Conservation (phyloP, 768 basidiomycete genomes). For the Pisolithus microcarpus region DNA sequence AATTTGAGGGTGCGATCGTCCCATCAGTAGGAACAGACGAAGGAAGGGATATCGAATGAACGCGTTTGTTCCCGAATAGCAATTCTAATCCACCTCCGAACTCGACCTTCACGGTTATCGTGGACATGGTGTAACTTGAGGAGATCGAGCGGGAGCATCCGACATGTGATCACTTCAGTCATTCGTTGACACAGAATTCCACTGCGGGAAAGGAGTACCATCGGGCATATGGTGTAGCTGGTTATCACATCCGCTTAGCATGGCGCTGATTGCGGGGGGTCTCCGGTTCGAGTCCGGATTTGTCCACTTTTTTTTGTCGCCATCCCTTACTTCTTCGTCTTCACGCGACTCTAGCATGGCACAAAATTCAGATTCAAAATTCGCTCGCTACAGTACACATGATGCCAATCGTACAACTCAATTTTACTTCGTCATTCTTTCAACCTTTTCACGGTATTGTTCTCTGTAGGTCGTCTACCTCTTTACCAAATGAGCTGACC, state of each 20-base stretch:
- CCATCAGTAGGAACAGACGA: slow-evolving; percentile 33
- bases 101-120: slow-evolving; percentile 50
- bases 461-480: background rate
- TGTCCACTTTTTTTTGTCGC: slow-evolving; percentile 25
- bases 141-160: background rate
- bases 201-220: background rate
- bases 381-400: background rate
- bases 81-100: slow-evolving; percentile 85
- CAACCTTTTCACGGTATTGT: too few species aligned
- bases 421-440: background rate
- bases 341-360: too few species aligned
- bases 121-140: slow-evolving; percentile 5
- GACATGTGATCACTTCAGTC: background rate
- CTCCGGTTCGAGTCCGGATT: slow-evolving; percentile 36
- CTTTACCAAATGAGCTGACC: slow-evolving; percentile 27
- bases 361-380: too few species aligned
- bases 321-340: too few species aligned
- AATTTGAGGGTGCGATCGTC: slow-evolving; percentile 15
- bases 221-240: slow-evolving; percentile 35
- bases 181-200: too few species aligned
- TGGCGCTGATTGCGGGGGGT: slow-evolving; percentile 30
- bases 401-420: background rate
- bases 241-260: slow-evolving; percentile 37
- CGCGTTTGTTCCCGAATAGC: slow-evolving; percentile 66
- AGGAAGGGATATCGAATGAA: slow-evolving; percentile 52